phyloP scores from a whole-genome alignment of 768 basidiomycete species.

The Leucosporidium yakuticum region DNA sequence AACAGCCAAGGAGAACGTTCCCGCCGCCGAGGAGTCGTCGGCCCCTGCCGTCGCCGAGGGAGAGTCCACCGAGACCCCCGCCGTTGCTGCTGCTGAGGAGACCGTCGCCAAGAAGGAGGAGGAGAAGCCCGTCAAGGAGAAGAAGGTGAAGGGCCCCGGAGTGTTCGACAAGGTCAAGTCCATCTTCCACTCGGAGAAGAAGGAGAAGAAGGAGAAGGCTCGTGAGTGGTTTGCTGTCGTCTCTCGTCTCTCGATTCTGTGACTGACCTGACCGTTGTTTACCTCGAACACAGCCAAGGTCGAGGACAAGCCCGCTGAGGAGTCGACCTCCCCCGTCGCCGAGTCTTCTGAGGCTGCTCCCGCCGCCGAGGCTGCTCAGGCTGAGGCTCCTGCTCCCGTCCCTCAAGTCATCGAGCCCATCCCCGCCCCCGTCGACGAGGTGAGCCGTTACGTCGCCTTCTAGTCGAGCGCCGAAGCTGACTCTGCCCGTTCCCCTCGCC shows the following conservation, averaged over 20 bases:
- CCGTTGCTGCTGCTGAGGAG: background rate
- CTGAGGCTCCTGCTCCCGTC: background rate
- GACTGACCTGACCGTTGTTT: too few species aligned
- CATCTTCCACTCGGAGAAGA: background rate
- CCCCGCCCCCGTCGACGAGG: too few species aligned
- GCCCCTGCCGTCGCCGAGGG: too few species aligned
- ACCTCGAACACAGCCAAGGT: too few species aligned
- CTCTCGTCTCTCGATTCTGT: too few species aligned
- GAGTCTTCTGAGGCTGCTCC: too few species aligned
- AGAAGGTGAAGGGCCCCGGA: background rate
- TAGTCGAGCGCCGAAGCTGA: background rate
- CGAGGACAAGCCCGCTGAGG: too few species aligned
- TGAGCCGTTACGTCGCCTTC: background rate
- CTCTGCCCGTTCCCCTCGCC: too few species aligned
- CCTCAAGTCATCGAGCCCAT: background rate
- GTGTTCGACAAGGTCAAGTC: background rate
- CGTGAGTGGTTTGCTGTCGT: too few species aligned
- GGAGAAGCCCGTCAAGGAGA: background rate
- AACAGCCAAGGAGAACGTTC: background rate
- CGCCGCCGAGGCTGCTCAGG: background rate
- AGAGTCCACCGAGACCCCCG: too few species aligned
- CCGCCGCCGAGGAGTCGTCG: background rate
- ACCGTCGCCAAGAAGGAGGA: background rate
- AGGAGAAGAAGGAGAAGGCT: slow-evolving; percentile 5
- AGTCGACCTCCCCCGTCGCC: too few species aligned